Conservation (phyloP, 2,329 filamentous ascomycete genomes). For the Monilinia laxa region DNA sequence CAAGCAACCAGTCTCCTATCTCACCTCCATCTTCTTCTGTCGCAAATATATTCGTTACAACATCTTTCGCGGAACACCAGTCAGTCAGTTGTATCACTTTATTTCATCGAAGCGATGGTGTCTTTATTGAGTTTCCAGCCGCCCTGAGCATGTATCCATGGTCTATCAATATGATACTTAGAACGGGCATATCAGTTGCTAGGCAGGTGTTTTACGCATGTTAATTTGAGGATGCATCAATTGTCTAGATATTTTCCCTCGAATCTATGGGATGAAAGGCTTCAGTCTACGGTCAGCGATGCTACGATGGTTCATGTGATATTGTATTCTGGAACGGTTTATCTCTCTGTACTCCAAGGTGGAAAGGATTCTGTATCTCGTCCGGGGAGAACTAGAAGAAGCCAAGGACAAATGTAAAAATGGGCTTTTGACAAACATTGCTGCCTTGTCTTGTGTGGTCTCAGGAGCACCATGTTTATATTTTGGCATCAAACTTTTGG, state of each 20-base stretch:
- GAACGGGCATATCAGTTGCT: constrained; percentile 26
- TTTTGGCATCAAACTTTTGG: not conserved
- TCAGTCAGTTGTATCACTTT: not conserved
- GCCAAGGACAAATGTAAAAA: constrained; percentile 27
- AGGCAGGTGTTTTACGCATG: constrained; percentile 27
- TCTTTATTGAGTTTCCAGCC: constrained; percentile 23
- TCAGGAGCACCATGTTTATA: constrained; percentile 28
- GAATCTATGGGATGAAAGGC: constrained; percentile 30
- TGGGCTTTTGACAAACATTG: constrained; percentile 1
- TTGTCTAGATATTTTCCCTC: constrained; percentile 24
- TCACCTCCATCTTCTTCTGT: not conserved
- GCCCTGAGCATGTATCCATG: constrained; percentile 24
- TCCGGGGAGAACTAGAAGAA: constrained; percentile 25
- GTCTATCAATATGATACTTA: constrained; percentile 26
- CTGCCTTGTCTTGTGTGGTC: constrained; percentile 31
- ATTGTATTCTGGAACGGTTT: constrained; percentile 31
- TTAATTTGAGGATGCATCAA: constrained; percentile 27
- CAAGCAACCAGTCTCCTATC: not conserved
- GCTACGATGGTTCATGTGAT: constrained; percentile 32
- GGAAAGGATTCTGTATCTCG: constrained; percentile 28
- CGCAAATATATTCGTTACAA: too few relatives aligned
- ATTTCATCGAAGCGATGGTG: not conserved
- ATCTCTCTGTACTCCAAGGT: constrained; percentile 28
- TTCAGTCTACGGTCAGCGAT: constrained; percentile 31
- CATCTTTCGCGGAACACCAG: not conserved